Evolutionary conservation across 495 filamentous ascomycete genomes (phyloP).

Genomic region (Penicillium coffeae): DNA sequence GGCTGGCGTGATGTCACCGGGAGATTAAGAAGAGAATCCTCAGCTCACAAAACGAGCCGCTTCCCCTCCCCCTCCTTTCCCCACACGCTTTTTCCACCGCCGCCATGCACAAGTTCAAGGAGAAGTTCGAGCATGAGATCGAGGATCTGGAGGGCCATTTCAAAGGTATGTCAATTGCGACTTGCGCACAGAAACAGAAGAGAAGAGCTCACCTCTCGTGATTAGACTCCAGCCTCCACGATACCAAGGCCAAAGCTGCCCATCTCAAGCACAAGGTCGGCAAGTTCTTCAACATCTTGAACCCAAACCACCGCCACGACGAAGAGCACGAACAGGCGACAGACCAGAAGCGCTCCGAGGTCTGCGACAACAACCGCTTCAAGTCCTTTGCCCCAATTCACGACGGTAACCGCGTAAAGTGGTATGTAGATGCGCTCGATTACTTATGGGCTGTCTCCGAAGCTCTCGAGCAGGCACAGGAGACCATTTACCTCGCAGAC

Average conservation of each 20-base stretch:
- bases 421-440: conserved; percentile 92
- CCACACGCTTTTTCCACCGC: conserved; percentile 1
- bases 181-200: not conserved
- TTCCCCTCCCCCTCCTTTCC: conserved; percentile 5
- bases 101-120: conserved; percentile 33
- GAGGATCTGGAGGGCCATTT: conserved; percentile 29
- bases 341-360: conserved; percentile 70
- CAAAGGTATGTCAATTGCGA: conserved; percentile 21
- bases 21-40: not conserved
- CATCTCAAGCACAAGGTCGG: conserved; percentile 62
- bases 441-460: conserved; percentile 91
- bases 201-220: not conserved
- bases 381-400: conserved; percentile 80
- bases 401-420: conserved; percentile 85
- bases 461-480: conserved; percentile 80
- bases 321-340: conserved; percentile 84
- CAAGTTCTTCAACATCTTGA: conserved; percentile 71
- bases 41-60: not conserved
- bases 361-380: conserved; percentile 77
- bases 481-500: conserved; percentile 92
- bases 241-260: conserved; percentile 42
- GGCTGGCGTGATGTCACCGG: conserved; percentile 23
- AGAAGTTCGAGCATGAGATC: conserved; percentile 25
- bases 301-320: conserved; percentile 90
- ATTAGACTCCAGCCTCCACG: conserved; percentile 41